A percentile compares a stretch with the other conserved stretches of the same genome.
Evolutionary conservation across 768 basidiomycete genomes (phyloP).

Genomic region (Naganishia vaughanmartiniae): DNA sequence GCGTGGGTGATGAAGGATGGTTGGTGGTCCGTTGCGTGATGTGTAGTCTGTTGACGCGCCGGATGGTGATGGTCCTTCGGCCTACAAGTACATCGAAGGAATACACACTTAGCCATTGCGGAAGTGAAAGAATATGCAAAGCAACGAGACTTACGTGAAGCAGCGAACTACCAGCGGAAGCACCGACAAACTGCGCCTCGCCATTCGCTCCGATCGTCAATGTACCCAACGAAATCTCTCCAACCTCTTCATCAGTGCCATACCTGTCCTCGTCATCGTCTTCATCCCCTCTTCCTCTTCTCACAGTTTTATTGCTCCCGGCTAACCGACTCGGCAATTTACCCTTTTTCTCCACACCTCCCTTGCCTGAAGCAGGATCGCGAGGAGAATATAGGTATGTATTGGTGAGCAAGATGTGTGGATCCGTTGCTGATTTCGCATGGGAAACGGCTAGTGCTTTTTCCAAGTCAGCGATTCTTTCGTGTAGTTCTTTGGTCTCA

Average conservation of each 20-base stretch:
- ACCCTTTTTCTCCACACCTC: constrained; percentile 1
- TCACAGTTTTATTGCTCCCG: background rate
- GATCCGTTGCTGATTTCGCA: constrained; percentile 31
- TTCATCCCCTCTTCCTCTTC: constrained; percentile 3
- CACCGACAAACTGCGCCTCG: constrained; percentile 45
- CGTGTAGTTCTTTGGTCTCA: constrained; percentile 48
- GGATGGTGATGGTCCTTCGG: constrained; percentile 4
- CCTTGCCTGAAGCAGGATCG: constrained; percentile 29
- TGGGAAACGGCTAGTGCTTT: constrained; percentile 46
- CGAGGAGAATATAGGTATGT: constrained; percentile 44
- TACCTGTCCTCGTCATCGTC: constrained; percentile 15
- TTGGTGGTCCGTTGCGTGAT: constrained; percentile 4
- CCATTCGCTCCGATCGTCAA: constrained; percentile 46
- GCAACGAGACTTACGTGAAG: constrained; percentile 39
- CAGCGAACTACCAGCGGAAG: constrained; percentile 45
- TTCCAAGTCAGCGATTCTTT: constrained; percentile 46
- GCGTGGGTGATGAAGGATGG: constrained; percentile 6
- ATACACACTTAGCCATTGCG: background rate
- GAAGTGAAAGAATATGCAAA: background rate
- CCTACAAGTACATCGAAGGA: background rate
- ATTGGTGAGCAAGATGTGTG: constrained; percentile 45
- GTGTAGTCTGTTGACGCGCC: constrained; percentile 11
- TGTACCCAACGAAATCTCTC: constrained; percentile 45
- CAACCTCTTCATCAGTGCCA: constrained; percentile 38
- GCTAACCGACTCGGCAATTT: constrained; percentile 21